Percentiles rank a stretch among this genome's conserved stretches.
These are phyloP conservation scores for Sporisorium iseilematis-ciliati DNA, from an alignment of 1,284 basidiomycete species.

Conservation along the genomic window DNA sequence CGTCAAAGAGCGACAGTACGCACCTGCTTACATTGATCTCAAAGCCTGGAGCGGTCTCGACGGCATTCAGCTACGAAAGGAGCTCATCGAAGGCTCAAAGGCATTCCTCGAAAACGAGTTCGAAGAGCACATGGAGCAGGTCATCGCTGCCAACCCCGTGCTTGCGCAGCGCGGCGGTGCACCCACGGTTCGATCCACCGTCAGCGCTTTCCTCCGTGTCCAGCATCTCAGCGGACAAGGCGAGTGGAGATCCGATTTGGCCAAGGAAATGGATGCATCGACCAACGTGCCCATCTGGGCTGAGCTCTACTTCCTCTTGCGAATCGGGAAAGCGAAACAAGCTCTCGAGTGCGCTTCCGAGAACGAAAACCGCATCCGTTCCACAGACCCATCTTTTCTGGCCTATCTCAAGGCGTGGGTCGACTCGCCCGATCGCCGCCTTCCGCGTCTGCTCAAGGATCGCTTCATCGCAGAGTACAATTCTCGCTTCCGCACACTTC, in stretches of 20 bases:
- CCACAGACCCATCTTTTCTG: conserved; percentile 85
- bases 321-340: conserved; percentile 84
- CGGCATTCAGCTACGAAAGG: conserved; percentile 62
- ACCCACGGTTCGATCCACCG: conserved; percentile 88
- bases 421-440: conserved; percentile 71
- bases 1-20: conserved; percentile 72
- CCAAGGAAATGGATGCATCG: conserved; percentile 54
- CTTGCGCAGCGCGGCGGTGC: conserved; percentile 92
- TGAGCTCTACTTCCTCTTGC: conserved; percentile 87
- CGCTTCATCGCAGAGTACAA: conserved; percentile 90
- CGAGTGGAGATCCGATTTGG: conserved; percentile 60
- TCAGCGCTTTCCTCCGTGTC: conserved; percentile 71
- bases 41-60: conserved; percentile 32
- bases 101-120: conserved; percentile 82
- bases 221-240: conserved; percentile 60
- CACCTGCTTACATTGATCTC: conserved; percentile 71
- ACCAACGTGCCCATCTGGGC: conserved; percentile 82
- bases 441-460: conserved; percentile 74
- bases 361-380: conserved; percentile 81
- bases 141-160: conserved; percentile 83
- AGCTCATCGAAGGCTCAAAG: conserved; percentile 80
- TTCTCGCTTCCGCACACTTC: conserved; percentile 77
- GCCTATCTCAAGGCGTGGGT: conserved; percentile 87
- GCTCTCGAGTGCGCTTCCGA: conserved; percentile 79
- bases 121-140: conserved; percentile 85